Evolutionary conservation across 1,139 yeast species (phyloP), one percentile per base, ranked within the genome.

Genomic region (Diutina ranongensis): DNA sequence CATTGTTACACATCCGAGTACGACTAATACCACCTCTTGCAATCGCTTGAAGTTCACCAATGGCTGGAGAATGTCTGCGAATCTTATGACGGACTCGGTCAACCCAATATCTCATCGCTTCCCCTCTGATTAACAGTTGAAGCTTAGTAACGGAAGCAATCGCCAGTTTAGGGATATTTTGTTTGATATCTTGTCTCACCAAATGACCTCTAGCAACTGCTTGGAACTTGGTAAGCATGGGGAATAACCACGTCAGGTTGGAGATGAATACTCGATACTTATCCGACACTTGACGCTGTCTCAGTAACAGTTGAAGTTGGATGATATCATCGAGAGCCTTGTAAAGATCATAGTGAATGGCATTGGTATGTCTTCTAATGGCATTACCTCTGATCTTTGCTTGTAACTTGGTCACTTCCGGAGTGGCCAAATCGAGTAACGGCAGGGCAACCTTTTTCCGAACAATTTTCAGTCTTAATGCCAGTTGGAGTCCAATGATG

Each of bases 11-110:
- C 45, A 77, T 57, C 32, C 61, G 64, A 3, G 68, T 64, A 52
- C 86, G 65, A 1, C 69, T 52, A 2, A 71, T 54, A 1, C 73
- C 78, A 28, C 81, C 85, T 35, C 74, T 55, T n/a, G 64, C 56
- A 2, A 65, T 48, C 0, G 73, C 54, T 52, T 70, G 74, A 10
- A 71, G 54, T 38, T 54, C 53, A 10, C 56, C 49, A 3, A 68
- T 48, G 2, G 55, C 55, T 2, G 54, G 54, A n/a, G 51, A 50
- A n/a, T 56, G 54, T 16, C 48, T 48, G 15, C 32, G 19, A n/a
- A 38, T 18, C 32, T 25, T 38, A 3, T 25, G 32, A 10, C 21
- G 19, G 21, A 38, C 42, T 3, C 42, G 32, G 1, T n/a, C 32
- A 13, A 25, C 25, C 42, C 42, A 38, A 9, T 38, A 38, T 7